Conservation (phyloP, 805 yeast genomes). For the Yarrowia keelungensis region DNA sequence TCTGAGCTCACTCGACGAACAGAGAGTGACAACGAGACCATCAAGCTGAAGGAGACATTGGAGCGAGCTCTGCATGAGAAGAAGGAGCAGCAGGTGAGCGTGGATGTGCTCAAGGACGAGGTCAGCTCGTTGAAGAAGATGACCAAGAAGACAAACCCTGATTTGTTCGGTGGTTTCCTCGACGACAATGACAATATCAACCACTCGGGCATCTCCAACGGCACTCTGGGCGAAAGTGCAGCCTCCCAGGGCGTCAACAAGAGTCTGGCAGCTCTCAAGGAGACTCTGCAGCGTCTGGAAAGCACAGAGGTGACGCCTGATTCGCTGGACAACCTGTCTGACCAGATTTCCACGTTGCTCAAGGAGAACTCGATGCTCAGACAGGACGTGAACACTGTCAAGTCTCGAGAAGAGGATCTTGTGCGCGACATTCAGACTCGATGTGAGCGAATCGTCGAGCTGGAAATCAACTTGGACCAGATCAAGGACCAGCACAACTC, state of each 20-base stretch:
- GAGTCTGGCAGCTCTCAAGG: conserved; percentile 18
- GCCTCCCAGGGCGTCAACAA: conserved; percentile 12
- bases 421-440: conserved; percentile 48
- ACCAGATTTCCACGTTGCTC: conserved; percentile 15
- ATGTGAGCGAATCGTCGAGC: conserved; percentile 52
- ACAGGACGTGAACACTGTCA: conserved; percentile 31
- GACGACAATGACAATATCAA: conserved; percentile 34
- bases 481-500: conserved; percentile 51
- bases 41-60: conserved; percentile 40
- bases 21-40: conserved; percentile 27
- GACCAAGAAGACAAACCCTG: conserved; percentile 7
- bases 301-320: not conserved
- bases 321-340: not conserved
- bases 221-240: conserved; percentile 25
- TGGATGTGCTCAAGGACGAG: conserved; percentile 42
- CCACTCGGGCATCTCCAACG: conserved; percentile 18
- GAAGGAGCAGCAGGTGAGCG: conserved; percentile 44
- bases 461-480: conserved; percentile 55
- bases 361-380: conserved; percentile 14
- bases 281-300: conserved; percentile 4
- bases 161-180: conserved; percentile 26
- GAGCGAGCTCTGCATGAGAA: conserved; percentile 44
- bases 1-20: conserved; percentile 11
- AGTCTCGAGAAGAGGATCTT: conserved; percentile 45
- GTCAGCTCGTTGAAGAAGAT: conserved; percentile 39